These are phyloP conservation scores for Aspergillus haitiensis DNA, from an alignment of 495 filamentous ascomycete species.

Conservation along the genomic window DNA sequence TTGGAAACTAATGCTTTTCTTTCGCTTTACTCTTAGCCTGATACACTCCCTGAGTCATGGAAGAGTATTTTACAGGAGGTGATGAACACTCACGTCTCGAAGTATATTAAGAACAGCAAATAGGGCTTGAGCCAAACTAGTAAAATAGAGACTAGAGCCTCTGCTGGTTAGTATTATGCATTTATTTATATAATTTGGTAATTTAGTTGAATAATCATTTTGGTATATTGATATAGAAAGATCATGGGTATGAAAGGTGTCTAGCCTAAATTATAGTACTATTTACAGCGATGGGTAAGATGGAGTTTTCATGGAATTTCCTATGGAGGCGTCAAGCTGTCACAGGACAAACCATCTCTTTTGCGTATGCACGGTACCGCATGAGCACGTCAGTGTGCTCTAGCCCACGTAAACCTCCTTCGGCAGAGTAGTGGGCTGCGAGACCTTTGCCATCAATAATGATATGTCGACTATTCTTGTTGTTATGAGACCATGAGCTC, in stretches of 20 bases:
- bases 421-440: conserved; percentile 51
- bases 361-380: conserved; percentile 52
- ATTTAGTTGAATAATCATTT: neutral
- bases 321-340: conserved; percentile 6
- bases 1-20: conserved; percentile 19
- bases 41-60: conserved; percentile 30
- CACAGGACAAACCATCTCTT: conserved; percentile 45
- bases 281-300: neutral
- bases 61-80: conserved; percentile 32
- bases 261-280: neutral
- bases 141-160: no score
- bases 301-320: neutral
- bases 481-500: neutral
- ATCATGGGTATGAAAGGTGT: neutral
- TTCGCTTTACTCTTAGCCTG: conserved; percentile 24
- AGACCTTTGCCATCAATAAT: conserved; percentile 55
- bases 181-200: neutral
- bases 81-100: conserved; percentile 29
- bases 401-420: conserved; percentile 36
- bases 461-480: conserved; percentile 26
- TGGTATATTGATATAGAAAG: neutral
- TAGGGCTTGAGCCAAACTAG: neutral
- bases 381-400: conserved; percentile 53
- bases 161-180: no score
- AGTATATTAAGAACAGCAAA: conserved; percentile 20